These are phyloP conservation scores for Dothideomycetes sp. DNA, from an alignment of 2,329 filamentous ascomycete species.

Conservation along the genomic window DNA sequence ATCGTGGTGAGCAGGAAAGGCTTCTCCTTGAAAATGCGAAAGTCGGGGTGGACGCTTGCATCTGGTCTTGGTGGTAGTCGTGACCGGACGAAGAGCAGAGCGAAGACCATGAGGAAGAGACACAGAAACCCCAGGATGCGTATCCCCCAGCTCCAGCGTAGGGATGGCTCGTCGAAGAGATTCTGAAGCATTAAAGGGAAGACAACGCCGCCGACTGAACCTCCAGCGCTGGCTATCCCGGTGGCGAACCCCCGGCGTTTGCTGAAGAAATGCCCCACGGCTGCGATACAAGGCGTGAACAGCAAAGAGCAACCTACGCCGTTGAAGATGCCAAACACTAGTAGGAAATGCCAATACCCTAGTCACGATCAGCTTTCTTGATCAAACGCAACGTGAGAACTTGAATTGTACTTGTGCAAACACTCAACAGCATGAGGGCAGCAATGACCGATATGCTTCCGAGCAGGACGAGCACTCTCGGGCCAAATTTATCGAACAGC, in stretches of 20 bases:
- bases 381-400: conserved; percentile 8
- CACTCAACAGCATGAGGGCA: conserved; percentile 55
- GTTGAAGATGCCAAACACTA: conserved; percentile 62
- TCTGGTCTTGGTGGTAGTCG: conserved; percentile 29
- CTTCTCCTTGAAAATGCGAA: conserved; percentile 27
- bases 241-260: conserved; percentile 64
- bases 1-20: conserved; percentile 29
- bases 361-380: neutral
- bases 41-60: conserved; percentile 28
- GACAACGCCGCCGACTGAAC: conserved; percentile 32
- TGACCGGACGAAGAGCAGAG: conserved; percentile 27
- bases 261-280: conserved; percentile 74
- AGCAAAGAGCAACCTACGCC: conserved; percentile 65
- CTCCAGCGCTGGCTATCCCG: conserved; percentile 65
- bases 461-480: conserved; percentile 50
- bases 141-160: conserved; percentile 35
- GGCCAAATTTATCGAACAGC: conserved; percentile 16
- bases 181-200: conserved; percentile 32
- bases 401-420: too few relatives aligned
- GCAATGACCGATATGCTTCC: conserved; percentile 55
- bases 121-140: conserved; percentile 33
- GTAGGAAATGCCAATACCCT: conserved; percentile 72
- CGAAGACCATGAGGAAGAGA: conserved; percentile 24
- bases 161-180: conserved; percentile 22
- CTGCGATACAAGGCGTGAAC: conserved; percentile 70